A percentile compares a stretch with the other conserved stretches of the same genome.
Evolutionary conservation across 2,329 filamentous ascomycete genomes (phyloP).

Genomic region (Calonectria ilicicola): DNA sequence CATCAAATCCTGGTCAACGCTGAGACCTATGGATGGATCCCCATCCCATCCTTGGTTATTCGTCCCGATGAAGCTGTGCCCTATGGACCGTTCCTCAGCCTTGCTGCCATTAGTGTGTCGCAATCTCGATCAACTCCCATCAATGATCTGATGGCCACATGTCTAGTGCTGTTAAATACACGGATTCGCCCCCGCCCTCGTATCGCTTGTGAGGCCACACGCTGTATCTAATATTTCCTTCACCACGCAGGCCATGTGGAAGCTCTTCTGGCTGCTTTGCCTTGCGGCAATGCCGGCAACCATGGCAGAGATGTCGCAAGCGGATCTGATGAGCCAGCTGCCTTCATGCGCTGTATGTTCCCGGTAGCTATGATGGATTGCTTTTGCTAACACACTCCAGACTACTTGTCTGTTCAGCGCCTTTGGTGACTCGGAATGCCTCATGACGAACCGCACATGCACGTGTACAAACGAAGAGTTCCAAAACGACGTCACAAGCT

Average conservation of each 20-base stretch:
- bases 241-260: background rate
- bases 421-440: background rate
- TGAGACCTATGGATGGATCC: background rate
- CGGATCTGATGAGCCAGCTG: background rate
- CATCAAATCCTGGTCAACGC: background rate
- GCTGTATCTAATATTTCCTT: background rate
- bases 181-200: background rate
- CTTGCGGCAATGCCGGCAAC: background rate
- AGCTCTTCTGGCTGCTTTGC: background rate
- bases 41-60: background rate
- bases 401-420: background rate
- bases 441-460: background rate
- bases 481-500: background rate
- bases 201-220: too few species aligned
- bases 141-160: background rate
- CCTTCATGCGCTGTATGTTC: background rate
- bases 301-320: background rate
- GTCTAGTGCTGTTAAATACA: background rate
- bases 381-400: background rate
- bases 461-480: background rate
- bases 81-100: background rate
- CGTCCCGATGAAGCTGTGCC: background rate
- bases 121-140: background rate
- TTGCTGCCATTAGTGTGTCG: background rate
- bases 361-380: background rate